Evolutionary conservation across 2,329 filamentous ascomycete species (phyloP), one percentile per base, ranked within the genome.

Genomic region (Harringtonia lauricola): DNA sequence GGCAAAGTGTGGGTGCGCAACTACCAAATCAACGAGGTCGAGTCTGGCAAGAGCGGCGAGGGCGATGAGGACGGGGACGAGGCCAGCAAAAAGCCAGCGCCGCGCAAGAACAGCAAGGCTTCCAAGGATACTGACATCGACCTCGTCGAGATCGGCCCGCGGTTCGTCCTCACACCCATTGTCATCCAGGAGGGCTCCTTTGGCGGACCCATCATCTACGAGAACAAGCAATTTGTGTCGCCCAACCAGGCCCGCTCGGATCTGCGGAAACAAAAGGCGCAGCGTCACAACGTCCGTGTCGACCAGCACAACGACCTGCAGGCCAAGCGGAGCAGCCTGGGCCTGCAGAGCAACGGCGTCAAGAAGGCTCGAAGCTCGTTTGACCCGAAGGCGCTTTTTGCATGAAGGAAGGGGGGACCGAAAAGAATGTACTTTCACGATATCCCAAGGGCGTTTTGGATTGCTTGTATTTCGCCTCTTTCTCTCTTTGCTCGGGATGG

Each of bases 211-310:
- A 87, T 96, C 51, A 94, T 98, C 58, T 98, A 94, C 66, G 87
- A 96, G 71, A 96, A 96, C 70, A 92, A 87, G 72, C 83, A 95
- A 62, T 98, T 95, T 56, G 86, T 98, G 43, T 92, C 84, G 53
- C 92, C 92, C 10, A 98, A 98, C 75, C 86, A 95, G 65, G 79
- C 96, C 51, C 75, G 92, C 52, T 72, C 86, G 34, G 92, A 96
- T 51, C 63, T 94, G 53, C 73, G 86, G 54, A 70, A 78, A 63
- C 71, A 75, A 53, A 88, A 86, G 70, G 86, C 89, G 1, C 75
- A 78, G 39, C 79, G 79, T 53, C 90, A 94, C 66, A 85, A 86
- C 52, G 72, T 74, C 44, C 74, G 92, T 48, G 77, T 80, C 26
- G 88, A 94, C 58, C 79, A 83, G 54, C 69, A 75, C 52, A 70